These are phyloP conservation scores for Actinomortierella wolfii DNA, from an alignment of 371 early-diverging fungal genomes.

Conservation along the genomic window DNA sequence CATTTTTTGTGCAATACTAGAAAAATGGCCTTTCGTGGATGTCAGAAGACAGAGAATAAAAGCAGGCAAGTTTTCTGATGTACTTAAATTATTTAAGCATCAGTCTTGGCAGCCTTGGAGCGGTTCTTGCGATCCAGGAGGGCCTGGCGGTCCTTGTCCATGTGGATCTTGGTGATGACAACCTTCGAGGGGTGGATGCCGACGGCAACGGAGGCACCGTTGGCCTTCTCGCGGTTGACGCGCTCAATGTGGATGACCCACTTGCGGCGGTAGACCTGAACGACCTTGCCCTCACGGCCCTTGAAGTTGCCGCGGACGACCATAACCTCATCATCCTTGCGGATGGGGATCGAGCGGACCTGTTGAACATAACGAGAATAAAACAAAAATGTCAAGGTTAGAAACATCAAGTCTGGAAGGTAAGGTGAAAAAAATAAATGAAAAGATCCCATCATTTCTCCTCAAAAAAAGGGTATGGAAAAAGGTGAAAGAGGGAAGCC, in stretches of 20 bases:
- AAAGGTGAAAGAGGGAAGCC: background rate
- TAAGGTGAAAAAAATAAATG: background rate
- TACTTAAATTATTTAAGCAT: constrained; percentile 9
- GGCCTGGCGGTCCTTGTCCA: constrained; percentile 94
- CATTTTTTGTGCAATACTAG: too few relatives aligned
- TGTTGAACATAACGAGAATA: constrained; percentile 23
- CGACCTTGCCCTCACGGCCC: constrained; percentile 97
- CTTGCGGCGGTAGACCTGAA: constrained; percentile 96
- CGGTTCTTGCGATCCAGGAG: constrained; percentile 83
- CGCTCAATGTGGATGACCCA: constrained; percentile 98
- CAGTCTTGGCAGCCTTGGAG: constrained; percentile 42
- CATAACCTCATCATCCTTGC: constrained; percentile 96
- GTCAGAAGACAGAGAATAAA: too few relatives aligned
- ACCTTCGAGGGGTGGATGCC: constrained; percentile 98
- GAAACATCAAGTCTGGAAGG: background rate
- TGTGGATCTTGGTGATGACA: constrained; percentile 91
- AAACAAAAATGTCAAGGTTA: background rate
- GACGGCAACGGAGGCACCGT: constrained; percentile 91
- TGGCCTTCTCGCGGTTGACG: constrained; percentile 95
- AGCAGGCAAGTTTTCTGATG: too few relatives aligned
- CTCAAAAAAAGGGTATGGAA: background rate
- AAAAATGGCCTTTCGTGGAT: too few relatives aligned
- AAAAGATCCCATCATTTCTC: background rate
- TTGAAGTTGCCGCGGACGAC: constrained; percentile 95
- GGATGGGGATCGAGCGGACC: constrained; percentile 94